These are phyloP conservation scores for Coniferiporia weirii DNA, from an alignment of 1,284 basidiomycete genomes.

Conservation along the genomic window DNA sequence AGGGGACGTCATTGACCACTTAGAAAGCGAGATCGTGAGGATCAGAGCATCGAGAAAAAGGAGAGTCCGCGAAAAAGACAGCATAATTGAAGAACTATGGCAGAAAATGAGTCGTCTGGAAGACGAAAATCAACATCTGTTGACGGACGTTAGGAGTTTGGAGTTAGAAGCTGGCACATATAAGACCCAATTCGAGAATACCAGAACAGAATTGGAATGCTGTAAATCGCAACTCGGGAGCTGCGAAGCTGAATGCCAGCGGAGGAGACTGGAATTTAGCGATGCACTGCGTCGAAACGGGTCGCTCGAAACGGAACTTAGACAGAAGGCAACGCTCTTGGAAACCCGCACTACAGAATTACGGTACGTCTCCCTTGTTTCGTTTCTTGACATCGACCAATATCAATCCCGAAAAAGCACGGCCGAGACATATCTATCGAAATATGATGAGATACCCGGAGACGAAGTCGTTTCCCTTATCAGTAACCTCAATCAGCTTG, in stretches of 20 bases:
- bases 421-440: slow-evolving; percentile 2
- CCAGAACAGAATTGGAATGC: neutral
- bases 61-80: too few relatives aligned
- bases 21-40: too few relatives aligned
- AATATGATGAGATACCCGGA: slow-evolving; percentile 8
- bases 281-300: neutral
- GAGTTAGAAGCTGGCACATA: neutral
- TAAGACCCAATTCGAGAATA: neutral
- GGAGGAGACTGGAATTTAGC: neutral
- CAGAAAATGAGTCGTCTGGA: too few relatives aligned
- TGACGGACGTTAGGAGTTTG: neutral
- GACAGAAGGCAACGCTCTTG: neutral
- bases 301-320: neutral
- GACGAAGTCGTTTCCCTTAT: slow-evolving; percentile 4
- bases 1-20: too few relatives aligned
- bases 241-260: neutral
- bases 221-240: neutral
- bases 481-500: slow-evolving; percentile 1
- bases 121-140: too few relatives aligned
- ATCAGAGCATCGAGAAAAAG: too few relatives aligned
- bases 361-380: neutral
- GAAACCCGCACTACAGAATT: slow-evolving; percentile 1
- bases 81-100: too few relatives aligned
- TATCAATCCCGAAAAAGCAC: neutral
- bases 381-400: neutral